Evolutionary conservation across 495 filamentous ascomycete species (phyloP), one percentile per base, ranked within the genome.

Genomic region (Trichoderma parareesei): DNA sequence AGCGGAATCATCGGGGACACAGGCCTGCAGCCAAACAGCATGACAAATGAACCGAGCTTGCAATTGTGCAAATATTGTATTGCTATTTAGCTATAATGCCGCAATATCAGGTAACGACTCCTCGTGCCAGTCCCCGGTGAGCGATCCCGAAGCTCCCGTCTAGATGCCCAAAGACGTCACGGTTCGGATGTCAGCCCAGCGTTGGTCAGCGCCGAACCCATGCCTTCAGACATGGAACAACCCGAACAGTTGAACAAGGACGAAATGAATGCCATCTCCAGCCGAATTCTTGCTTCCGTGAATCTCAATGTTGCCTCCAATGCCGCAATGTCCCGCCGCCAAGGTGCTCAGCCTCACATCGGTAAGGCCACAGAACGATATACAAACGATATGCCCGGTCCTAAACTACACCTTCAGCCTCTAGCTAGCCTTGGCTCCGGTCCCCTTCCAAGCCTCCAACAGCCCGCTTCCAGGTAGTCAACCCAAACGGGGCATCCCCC

Each of bases 61-160:
- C 5, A 18, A 49, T 9, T 49, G 4, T 18, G 18, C 46, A 20
- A 41, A 41, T 7, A 41, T 41, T 46, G 10, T 55, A 55, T 55
- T 55, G 48, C 48, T 55, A 9, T 6, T 55, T 33, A 27, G 27
- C 27, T 27, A 27, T 0, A 27, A 27, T 27, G 27, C 27, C 27
- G 27, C 27, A 27, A 27, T 6, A 13, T 57, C 33, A 57, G 27
- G 37, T 37, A 14, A 57, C 33, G 53, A 10, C 20, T 2, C 53
- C 3, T 33, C 16, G 33, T 3, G 53, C 27, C 27, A 27, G 27
- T 27, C 27, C 27, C 27, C 27, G 27, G 27, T 57, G 53, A 35
- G 53, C 53, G 53, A 57, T 38, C 18, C 53, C 53, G 53, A 57
- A 16, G 9, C 2, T 57, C 53, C 53, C 53, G 53, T 27, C 53